Evolutionary conservation across 768 basidiomycete genomes (phyloP).

Genomic region (Mycena kentingensis): DNA sequence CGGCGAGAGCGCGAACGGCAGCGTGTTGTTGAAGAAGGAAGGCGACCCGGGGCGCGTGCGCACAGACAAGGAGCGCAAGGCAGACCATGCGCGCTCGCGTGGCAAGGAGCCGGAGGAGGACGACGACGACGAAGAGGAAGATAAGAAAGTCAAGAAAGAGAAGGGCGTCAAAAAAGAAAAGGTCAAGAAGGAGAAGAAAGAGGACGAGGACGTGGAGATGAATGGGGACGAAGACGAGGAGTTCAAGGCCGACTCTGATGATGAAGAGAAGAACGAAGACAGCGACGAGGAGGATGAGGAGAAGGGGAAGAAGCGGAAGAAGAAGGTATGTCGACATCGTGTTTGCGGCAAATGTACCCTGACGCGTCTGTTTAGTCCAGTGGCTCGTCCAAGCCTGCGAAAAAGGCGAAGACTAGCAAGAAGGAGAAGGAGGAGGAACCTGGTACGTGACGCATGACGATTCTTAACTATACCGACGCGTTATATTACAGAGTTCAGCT

Average conservation of each 20-base stretch:
- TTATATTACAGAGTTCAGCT: constrained; percentile 52
- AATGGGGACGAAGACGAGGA: constrained; percentile 55
- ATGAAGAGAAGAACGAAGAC: constrained; percentile 47
- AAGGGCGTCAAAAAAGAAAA: constrained; percentile 51
- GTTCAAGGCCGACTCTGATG: constrained; percentile 45
- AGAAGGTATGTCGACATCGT: constrained; percentile 46
- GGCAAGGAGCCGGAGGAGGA: constrained; percentile 36
- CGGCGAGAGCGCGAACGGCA: constrained; percentile 92
- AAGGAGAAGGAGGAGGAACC: constrained; percentile 56
- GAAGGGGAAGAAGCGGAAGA: constrained; percentile 72
- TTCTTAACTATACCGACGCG: background rate
- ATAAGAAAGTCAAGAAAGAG: constrained; percentile 39
- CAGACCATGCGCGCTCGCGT: constrained; percentile 27
- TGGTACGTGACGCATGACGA: constrained; percentile 4
- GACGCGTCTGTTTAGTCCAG: constrained; percentile 30
- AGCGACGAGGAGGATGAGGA: constrained; percentile 51
- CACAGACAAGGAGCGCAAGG: constrained; percentile 40
- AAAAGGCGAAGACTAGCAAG: constrained; percentile 49
- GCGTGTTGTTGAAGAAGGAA: constrained; percentile 77
- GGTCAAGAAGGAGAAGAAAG: constrained; percentile 42
- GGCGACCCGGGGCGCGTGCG: constrained; percentile 53
- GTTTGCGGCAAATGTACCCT: constrained; percentile 1
- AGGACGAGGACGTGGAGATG: constrained; percentile 53
- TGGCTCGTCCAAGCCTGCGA: constrained; percentile 42
- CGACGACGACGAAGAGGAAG: constrained; percentile 43